Conservation (phyloP, 2,329 filamentous ascomycete genomes). For the Arthrobotrys megalospora region DNA sequence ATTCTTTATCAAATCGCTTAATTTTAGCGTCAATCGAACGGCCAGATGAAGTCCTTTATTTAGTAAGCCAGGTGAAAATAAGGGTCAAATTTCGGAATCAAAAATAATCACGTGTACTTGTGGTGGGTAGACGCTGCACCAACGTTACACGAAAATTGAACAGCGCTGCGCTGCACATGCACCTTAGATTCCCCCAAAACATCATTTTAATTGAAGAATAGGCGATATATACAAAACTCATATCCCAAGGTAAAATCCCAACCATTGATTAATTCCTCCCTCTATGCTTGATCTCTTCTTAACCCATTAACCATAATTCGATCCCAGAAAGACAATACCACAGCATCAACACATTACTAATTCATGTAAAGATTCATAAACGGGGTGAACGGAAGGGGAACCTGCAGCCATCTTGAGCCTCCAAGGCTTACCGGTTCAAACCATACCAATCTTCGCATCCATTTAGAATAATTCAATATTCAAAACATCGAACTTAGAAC, state of each 20-base stretch:
- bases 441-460: not conserved
- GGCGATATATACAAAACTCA: too few relatives aligned
- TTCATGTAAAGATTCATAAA: not conserved
- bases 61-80: not conserved
- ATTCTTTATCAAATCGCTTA: not conserved
- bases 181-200: too few relatives aligned
- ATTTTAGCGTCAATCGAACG: constrained; percentile 9
- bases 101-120: not conserved
- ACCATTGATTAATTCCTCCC: too few relatives aligned
- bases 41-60: not conserved
- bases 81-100: not conserved
- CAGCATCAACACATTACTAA: constrained; percentile 2
- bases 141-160: not conserved
- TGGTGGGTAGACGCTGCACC: not conserved
- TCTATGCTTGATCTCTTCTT: too few relatives aligned
- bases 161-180: too few relatives aligned
- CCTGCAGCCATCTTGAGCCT: too few relatives aligned
- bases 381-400: too few relatives aligned
- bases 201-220: too few relatives aligned
- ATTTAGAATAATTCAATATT: not conserved
- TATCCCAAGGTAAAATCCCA: too few relatives aligned
- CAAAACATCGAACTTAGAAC: constrained; percentile 9
- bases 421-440: too few relatives aligned
- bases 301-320: not conserved
- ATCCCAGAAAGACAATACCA: not conserved